These are phyloP conservation scores for Cladophialophora bantiana DNA, from an alignment of 2,329 filamentous ascomycete species.

Conservation along the genomic window DNA sequence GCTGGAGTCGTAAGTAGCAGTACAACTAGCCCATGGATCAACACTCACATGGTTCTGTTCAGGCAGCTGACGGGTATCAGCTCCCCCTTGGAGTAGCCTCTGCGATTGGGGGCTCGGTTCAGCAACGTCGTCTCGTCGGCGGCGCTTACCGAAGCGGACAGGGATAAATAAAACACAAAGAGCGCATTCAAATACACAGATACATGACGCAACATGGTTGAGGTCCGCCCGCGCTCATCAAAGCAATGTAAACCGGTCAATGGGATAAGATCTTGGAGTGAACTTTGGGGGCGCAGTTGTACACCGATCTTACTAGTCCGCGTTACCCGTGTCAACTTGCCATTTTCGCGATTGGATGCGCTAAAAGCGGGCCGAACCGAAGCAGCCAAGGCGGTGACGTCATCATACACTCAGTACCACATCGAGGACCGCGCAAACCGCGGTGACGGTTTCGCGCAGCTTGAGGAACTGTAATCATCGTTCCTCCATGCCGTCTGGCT, in stretches of 20 bases:
- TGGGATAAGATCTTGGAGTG: background rate
- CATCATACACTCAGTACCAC: background rate
- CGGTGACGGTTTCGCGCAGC: background rate
- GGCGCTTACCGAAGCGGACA: conserved; percentile 35
- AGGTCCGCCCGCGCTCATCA: background rate
- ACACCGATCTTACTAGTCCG: background rate
- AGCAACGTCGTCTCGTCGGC: conserved; percentile 26
- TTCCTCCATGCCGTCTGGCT: background rate
- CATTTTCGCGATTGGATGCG: background rate
- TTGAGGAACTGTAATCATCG: background rate
- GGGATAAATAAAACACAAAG: conserved; percentile 36
- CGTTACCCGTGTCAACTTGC: background rate
- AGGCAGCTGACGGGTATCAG: conserved; percentile 74
- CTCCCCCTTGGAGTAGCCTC: conserved; percentile 61
- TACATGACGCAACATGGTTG: conserved; percentile 29
- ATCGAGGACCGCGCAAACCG: background rate
- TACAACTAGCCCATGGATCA: background rate
- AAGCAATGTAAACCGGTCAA: background rate
- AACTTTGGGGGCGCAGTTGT: conserved; percentile 1
- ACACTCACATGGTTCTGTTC: conserved; percentile 73
- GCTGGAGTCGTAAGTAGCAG: conserved; percentile 53
- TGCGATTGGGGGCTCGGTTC: conserved; percentile 19
- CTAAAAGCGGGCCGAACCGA: background rate
- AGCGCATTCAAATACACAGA: conserved; percentile 31
- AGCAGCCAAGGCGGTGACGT: background rate